Base-by-base conservation (phyloP, 371 early-diverging fungal species). In the Saksenaea oblongispora region DNA sequence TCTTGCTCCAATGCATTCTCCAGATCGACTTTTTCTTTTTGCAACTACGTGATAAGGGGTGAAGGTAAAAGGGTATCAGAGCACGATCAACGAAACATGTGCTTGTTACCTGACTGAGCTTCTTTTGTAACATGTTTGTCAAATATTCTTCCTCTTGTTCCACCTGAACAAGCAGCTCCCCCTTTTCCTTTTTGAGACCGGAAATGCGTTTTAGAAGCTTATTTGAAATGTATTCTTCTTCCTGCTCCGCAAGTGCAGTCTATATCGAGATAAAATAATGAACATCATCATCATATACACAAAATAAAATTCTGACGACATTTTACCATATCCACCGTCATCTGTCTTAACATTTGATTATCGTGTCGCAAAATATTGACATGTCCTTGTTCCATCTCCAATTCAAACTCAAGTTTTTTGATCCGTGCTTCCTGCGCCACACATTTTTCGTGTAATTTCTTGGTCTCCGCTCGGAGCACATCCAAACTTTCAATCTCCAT, bases 1-100 rank as follows among this genome's bases (percentile, higher is more conserved):
- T 93, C 93, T 69, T 90, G 92, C 61, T 93, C 93, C 63, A 93
- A 72, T 4, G 89, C 87, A 63, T 86, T 91, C 58, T 93, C 93
- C 76, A 93, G 76, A 56, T 91, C 89, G 62, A 91, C 80, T 72
- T 93, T 93, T 68, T 93, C 93, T 66, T 88, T 86, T 70, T 92
- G 89, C 56, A 93, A 79, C 76, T 80, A 44, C 5, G 37, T 37
- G 0, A 37, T n/a, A 36, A 2, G 18, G 18, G 42, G 18, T n/a
- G 13, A 4, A 41, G 42, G 31, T 2, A 8, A 34, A 28, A 26
- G 35, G 5, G 31, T 1, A 34, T 22, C 8, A 31, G 24, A 5
- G n/a, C 17, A 11, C 11, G 0, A 27, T 34, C 18, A 51, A 28
- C 5, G 18, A 41, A 41, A 41, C 17, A 41, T 17, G 42, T 41